Percentiles rank a stretch among this genome's conserved stretches.
These are phyloP conservation scores for Oemleria cerasiformis DNA, from an alignment of 306 rosid species.

Conservation along the genomic window DNA sequence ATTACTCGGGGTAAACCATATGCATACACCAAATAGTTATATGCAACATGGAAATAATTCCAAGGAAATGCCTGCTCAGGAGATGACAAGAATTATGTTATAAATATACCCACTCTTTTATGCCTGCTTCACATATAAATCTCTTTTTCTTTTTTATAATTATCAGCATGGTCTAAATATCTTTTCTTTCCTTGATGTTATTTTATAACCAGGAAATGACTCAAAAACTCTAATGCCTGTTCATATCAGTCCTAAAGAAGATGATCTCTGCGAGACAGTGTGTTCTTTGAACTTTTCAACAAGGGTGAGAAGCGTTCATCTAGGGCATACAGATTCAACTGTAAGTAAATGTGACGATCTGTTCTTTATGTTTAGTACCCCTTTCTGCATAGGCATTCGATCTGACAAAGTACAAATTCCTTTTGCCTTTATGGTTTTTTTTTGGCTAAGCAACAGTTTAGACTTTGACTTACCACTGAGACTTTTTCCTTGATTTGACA, in stretches of 20 bases:
- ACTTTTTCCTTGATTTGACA: neutral
- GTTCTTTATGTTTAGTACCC: neutral
- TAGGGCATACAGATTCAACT: slow-evolving; percentile 25
- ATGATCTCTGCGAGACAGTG: slow-evolving; percentile 40
- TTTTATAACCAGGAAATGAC: slow-evolving; percentile 32
- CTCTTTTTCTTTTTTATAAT: neutral
- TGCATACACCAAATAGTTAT: slow-evolving; percentile 1
- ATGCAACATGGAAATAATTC: neutral
- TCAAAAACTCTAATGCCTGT: slow-evolving; percentile 43
- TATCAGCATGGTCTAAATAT: no score
- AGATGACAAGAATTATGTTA: neutral
- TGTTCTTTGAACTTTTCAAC: slow-evolving; percentile 41
- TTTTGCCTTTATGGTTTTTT: neutral
- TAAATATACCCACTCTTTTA: neutral
- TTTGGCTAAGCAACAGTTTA: neutral
- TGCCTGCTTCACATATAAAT: neutral
- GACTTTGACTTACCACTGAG: neutral
- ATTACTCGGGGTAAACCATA: neutral
- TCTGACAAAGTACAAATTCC: neutral
- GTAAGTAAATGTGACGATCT: slow-evolving; percentile 24
- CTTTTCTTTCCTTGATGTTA: slow-evolving; percentile 6
- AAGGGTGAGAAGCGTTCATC: slow-evolving; percentile 34
- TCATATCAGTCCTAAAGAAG: slow-evolving; percentile 41
- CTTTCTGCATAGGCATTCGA: neutral
- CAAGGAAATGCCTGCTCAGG: neutral